Conservation (phyloP, 371 early-diverging fungal species). For the Cokeromyces recurvatus region DNA sequence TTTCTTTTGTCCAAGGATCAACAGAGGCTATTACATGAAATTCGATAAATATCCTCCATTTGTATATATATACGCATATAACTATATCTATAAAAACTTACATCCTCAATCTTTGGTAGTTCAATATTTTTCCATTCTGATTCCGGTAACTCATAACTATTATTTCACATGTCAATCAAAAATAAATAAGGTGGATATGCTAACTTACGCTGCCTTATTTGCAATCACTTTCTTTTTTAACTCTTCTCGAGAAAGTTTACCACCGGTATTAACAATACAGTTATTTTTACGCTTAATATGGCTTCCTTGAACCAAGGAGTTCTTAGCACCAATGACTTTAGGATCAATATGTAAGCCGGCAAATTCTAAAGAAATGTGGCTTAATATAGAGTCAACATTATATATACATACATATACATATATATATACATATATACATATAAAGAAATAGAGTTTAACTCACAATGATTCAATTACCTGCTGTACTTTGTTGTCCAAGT, state of each 20-base stretch:
- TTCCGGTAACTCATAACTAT: constrained; percentile 66
- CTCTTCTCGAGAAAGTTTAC: constrained; percentile 71
- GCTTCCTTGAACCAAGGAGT: constrained; percentile 74
- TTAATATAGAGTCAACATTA: neutral
- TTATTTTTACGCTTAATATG: constrained; percentile 86
- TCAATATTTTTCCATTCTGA: constrained; percentile 65
- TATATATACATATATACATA: too few species aligned
- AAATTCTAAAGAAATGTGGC: constrained; percentile 57
- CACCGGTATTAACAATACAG: constrained; percentile 85
- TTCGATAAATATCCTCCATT: neutral
- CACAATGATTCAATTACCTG: too few species aligned
- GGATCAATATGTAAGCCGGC: constrained; percentile 87
- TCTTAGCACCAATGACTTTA: constrained; percentile 73
- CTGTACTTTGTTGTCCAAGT: constrained; percentile 92
- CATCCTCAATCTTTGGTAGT: constrained; percentile 62
- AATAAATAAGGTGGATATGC: too few species aligned
- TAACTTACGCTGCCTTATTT: constrained; percentile 66
- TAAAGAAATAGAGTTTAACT: too few species aligned
- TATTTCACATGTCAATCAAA: too few species aligned
- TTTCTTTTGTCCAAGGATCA: constrained; percentile 51
- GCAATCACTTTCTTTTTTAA: constrained; percentile 57
- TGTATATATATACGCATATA: too few species aligned
- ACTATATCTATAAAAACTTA: constrained; percentile 24
- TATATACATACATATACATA: neutral
- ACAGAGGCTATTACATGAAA: constrained; percentile 14